Conservation (phyloP, 495 filamentous ascomycete species). For the Geoglossum glabrum region DNA sequence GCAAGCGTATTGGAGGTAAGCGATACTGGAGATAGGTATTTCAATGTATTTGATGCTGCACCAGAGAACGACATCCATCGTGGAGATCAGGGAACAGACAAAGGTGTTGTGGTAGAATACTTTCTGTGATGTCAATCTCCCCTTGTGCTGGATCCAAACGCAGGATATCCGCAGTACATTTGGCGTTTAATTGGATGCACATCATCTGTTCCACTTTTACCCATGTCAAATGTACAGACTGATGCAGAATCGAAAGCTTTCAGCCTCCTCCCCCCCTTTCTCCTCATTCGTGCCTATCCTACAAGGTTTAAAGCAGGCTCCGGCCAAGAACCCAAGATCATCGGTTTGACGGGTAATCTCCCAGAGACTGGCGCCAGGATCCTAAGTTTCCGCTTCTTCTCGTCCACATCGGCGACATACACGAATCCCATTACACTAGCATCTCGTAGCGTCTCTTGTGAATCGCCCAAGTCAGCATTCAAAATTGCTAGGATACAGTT, state of each 20-base stretch:
- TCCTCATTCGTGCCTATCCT: neutral
- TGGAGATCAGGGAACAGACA: conserved; percentile 42
- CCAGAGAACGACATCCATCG: conserved; percentile 89
- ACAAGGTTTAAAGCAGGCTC: conserved; percentile 9
- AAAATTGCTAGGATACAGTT: conserved; percentile 66
- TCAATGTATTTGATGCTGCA: conserved; percentile 93
- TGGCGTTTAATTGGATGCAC: neutral
- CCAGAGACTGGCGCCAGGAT: conserved; percentile 67
- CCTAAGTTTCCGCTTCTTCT: conserved; percentile 58
- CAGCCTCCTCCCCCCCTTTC: neutral
- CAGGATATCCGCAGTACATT: conserved; percentile 7
- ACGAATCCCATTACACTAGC: conserved; percentile 82
- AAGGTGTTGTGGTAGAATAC: conserved; percentile 47
- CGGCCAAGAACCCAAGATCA: conserved; percentile 33
- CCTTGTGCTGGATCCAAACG: conserved; percentile 18
- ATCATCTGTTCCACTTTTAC: neutral
- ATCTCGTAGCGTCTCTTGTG: conserved; percentile 52
- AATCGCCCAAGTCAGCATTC: conserved; percentile 43
- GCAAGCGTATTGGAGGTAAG: conserved; percentile 92
- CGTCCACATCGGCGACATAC: conserved; percentile 78
- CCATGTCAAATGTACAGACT: neutral
- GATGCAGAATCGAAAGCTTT: neutral
- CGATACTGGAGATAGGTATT: conserved; percentile 73
- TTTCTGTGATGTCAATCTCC: conserved; percentile 41
- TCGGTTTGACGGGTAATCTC: conserved; percentile 51